Percentiles rank a stretch among this genome's conserved stretches.
Evolutionary conservation across 1,284 basidiomycete genomes (phyloP).

Genomic region (Malassezia dermatis): DNA sequence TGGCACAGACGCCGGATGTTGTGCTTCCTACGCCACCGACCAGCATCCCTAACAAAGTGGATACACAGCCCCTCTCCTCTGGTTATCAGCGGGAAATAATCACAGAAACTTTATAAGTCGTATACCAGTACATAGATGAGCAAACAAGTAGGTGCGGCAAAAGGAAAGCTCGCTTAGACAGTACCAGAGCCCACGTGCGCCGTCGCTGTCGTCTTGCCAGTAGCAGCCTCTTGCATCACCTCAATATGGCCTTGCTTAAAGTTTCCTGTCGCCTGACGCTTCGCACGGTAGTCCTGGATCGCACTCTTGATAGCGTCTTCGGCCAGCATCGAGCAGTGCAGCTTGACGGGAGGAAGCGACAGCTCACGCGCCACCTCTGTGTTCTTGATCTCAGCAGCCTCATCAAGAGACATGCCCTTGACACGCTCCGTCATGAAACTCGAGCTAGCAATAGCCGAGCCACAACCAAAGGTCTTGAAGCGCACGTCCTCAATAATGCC

Average conservation of each 20-base stretch:
- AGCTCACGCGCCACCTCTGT: conserved; percentile 94
- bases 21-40: neutral
- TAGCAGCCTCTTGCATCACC: conserved; percentile 60
- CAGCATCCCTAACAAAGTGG: neutral
- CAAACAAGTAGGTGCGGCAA: neutral
- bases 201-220: conserved; percentile 60
- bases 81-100: neutral
- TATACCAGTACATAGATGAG: neutral
- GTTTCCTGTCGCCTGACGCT: conserved; percentile 35
- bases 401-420: conserved; percentile 83
- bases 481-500: conserved; percentile 93
- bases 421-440: conserved; percentile 73
- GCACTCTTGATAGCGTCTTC: conserved; percentile 79
- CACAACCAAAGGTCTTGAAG: conserved; percentile 65
- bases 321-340: conserved; percentile 69
- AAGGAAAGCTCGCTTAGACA: conserved; percentile 14
- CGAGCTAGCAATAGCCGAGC: conserved; percentile 83
- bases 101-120: neutral
- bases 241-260: conserved; percentile 59
- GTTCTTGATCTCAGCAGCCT: conserved; percentile 93
- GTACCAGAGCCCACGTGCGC: conserved; percentile 53
- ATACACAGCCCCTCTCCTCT: neutral
- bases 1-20: neutral
- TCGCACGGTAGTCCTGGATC: conserved; percentile 43
- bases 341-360: conserved; percentile 81